Percentiles rank a stretch among this genome's conserved stretches.
Conservation (phyloP, 106 monocot species). For the Platanthera zijinensis region DNA sequence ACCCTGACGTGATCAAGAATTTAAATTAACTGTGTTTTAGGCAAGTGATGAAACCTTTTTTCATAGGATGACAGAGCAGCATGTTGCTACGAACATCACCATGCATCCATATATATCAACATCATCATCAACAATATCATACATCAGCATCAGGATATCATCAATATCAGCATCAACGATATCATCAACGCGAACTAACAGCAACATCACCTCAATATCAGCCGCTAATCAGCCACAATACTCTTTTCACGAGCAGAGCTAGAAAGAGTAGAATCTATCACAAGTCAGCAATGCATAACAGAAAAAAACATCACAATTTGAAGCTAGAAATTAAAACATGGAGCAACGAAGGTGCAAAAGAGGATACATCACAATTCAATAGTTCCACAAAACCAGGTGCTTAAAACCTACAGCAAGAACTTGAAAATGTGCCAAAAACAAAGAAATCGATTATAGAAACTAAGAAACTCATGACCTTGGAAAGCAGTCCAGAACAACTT, state of each 20-base stretch:
- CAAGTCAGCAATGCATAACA: constrained; percentile 12
- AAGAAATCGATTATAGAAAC: constrained; percentile 1
- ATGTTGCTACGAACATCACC: constrained; percentile 6
- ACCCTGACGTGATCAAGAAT: neutral
- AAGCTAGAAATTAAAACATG: neutral
- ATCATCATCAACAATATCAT: neutral
- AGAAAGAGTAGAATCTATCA: constrained; percentile 26
- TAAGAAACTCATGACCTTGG: constrained; percentile 5
- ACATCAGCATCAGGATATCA: constrained; percentile 8
- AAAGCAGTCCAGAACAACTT: constrained; percentile 9
- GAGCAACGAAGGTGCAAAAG: constrained; percentile 1
- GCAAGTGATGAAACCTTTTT: neutral
- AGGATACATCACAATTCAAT: neutral
- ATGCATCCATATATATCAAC: neutral
- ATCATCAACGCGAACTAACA: constrained; percentile 9
- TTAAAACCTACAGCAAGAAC: constrained; percentile 5
- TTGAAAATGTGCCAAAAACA: neutral
- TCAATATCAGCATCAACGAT: constrained; percentile 8
- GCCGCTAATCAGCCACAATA: constrained; percentile 12
- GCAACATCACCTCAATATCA: constrained; percentile 12
- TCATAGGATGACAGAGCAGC: neutral
- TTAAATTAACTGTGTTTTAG: neutral
- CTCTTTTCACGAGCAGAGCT: constrained; percentile 20
- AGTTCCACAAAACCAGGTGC: neutral
- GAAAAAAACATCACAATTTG: neutral